Base-by-base conservation (phyloP, 495 filamentous ascomycete genomes). In the Penicillium paradoxum region DNA sequence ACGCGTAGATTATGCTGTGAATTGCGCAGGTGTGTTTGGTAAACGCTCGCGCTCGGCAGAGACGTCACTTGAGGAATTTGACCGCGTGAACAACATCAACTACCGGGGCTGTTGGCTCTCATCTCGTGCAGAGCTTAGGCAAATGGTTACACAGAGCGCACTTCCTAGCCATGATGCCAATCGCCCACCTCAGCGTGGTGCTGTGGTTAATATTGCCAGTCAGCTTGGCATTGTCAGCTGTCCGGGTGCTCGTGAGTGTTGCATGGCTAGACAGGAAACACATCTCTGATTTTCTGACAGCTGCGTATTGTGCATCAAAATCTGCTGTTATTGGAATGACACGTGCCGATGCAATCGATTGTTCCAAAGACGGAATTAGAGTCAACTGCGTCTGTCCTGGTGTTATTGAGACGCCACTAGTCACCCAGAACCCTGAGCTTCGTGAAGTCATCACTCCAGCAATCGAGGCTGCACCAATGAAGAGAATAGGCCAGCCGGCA, bases 301-400 rank as follows among this genome's bases (percentile, higher is more conserved):
- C 73, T 4, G 70, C 71, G 11, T 80, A 80, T 51, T 75, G 74
- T 56, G 68, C 65, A 4, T 73, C 70, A 11, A 78, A 79, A 49
- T 68, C 73, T 4, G 76, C 74, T 13, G 63, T 77, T 4, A 73
- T 79, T 33, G 65, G 63, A 0, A 65, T 79, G 68, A 77, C 75
- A 0, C 62, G 66, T 1, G 63, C 73, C 10, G 78, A 81, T 55
- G 76, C 76, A 3, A 78, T 80, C 25, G 78, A 80, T 52, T 77
- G 78, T 53, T 75, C 75, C 0, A 66, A 64, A 19, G 66, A 79
- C 42, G 60, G 62, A 0, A 78, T 81, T 34, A 56, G 77, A 22
- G 70, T 81, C 33, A 81, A 80, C 39, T 80, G 76, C 49, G 74
- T 81, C 13, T 80, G 76, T 54, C 78, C 78, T 0, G 77, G 78